Percentiles rank a stretch among this genome's conserved stretches.
Conservation (phyloP, 2,329 filamentous ascomycete species). For the Paraphoma sp. region DNA sequence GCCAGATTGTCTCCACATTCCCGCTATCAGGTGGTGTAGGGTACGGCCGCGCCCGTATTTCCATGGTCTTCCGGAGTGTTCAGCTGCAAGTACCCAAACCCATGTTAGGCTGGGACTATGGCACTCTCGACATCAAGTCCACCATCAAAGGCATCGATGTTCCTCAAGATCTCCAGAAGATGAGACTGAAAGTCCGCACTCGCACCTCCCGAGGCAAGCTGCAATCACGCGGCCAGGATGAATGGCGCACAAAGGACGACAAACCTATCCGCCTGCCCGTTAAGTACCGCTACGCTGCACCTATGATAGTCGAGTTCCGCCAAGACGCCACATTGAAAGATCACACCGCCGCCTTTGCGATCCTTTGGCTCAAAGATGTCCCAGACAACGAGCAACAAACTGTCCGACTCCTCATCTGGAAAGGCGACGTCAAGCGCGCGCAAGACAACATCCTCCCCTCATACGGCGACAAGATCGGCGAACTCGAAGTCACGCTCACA, state of each 20-base stretch:
- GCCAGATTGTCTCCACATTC: conserved; percentile 70
- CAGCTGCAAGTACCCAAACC: conserved; percentile 66
- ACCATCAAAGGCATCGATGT: conserved; percentile 58
- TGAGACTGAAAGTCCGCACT: conserved; percentile 67
- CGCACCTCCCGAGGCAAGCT: conserved; percentile 66
- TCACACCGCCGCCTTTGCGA: conserved; percentile 65
- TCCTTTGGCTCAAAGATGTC: conserved; percentile 74
- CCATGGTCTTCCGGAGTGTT: conserved; percentile 75
- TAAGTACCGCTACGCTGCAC: conserved; percentile 65
- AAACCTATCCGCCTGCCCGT: conserved; percentile 62
- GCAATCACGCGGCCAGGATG: conserved; percentile 50
- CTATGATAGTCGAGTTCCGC: conserved; percentile 65
- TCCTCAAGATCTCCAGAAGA: conserved; percentile 55
- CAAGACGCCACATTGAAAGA: conserved; percentile 61
- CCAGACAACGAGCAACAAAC: conserved; percentile 69
- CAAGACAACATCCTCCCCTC: conserved; percentile 55
- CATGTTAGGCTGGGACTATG: conserved; percentile 73
- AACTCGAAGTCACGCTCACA: conserved; percentile 63
- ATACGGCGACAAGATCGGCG: conserved; percentile 65
- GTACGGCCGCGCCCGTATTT: conserved; percentile 71
- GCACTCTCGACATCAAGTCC: conserved; percentile 70
- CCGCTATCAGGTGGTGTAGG: conserved; percentile 76
- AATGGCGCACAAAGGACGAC: conserved; percentile 60
- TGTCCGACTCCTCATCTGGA: conserved; percentile 69
- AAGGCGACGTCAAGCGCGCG: conserved; percentile 66